Conservation (phyloP, 768 basidiomycete genomes). For the Suillus clintonianus region DNA sequence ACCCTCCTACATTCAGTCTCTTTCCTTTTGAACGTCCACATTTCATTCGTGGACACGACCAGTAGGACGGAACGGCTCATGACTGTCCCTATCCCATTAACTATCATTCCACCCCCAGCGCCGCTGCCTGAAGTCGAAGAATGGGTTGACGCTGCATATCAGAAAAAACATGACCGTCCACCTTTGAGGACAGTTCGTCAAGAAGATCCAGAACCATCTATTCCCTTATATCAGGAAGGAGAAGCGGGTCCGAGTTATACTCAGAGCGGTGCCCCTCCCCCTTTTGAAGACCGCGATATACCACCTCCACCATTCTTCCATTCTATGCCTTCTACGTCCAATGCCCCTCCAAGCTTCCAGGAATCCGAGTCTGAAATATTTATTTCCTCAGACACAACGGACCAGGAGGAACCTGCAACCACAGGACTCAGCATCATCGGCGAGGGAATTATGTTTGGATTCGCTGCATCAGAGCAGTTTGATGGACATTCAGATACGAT, state of each 20-base stretch:
- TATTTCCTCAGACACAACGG: conserved; percentile 47
- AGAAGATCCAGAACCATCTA: conserved; percentile 62
- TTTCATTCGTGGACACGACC: conserved; percentile 76
- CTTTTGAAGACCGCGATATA: conserved; percentile 82
- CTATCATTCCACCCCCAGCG: conserved; percentile 72
- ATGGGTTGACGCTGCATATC: conserved; percentile 73
- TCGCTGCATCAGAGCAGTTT: conserved; percentile 69
- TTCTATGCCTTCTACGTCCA: conserved; percentile 59
- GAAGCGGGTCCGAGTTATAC: conserved; percentile 77
- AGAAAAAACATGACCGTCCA: conserved; percentile 86
- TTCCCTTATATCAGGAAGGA: conserved; percentile 68
- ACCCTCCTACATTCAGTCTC: conserved; percentile 83
- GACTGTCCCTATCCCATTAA: conserved; percentile 66
- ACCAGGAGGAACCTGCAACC: conserved; percentile 31
- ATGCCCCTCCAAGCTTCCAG: conserved; percentile 68
- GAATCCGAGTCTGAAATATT: conserved; percentile 81
- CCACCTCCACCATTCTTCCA: conserved; percentile 68
- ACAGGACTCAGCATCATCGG: conserved; percentile 51
- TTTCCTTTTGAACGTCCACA: conserved; percentile 72
- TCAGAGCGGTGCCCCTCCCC: conserved; percentile 70
- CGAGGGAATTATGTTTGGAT: conserved; percentile 81
- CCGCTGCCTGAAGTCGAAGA: conserved; percentile 80
- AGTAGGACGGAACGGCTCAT: conserved; percentile 68
- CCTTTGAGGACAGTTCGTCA: conserved; percentile 68
- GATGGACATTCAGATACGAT: conserved; percentile 78